Evolutionary conservation across 2,329 filamentous ascomycete species (phyloP).

Genomic region (Ophiostoma fasciatum): DNA sequence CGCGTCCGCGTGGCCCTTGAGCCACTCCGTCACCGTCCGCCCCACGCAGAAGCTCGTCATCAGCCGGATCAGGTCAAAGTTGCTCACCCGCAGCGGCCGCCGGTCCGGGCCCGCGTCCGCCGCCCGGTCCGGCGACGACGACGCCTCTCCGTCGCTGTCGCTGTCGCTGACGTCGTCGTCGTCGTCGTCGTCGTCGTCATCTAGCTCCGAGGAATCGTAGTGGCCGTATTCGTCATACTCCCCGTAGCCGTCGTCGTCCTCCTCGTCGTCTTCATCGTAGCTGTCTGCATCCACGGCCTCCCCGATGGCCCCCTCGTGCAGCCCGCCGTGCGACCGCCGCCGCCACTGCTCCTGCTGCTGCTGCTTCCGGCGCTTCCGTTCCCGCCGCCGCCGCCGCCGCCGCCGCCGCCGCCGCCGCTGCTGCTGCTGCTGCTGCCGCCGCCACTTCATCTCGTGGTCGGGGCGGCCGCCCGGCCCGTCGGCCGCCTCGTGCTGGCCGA

Average conservation of each 20-base stretch:
- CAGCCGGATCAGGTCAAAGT: conserved; percentile 60
- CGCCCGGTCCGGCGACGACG: too few relatives aligned
- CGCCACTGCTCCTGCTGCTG: too few relatives aligned
- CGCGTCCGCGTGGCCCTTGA: conserved; percentile 54
- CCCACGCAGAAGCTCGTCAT: conserved; percentile 78
- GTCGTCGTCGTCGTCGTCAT: background rate
- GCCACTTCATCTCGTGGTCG: too few relatives aligned
- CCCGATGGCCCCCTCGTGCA: too few relatives aligned
- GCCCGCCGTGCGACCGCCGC: background rate
- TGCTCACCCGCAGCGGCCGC: conserved; percentile 26
- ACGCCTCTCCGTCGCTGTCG: background rate
- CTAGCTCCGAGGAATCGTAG: background rate
- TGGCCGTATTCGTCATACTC: too few relatives aligned
- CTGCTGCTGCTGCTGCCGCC: too few relatives aligned
- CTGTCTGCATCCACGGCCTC: too few relatives aligned
- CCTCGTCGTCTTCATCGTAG: background rate
- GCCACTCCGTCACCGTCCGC: conserved; percentile 76
- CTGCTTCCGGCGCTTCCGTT: too few relatives aligned
- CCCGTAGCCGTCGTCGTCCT: background rate
- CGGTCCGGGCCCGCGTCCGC: background rate
- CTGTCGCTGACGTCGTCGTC: background rate
- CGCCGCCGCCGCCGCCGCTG: too few relatives aligned
- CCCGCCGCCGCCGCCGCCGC: too few relatives aligned
- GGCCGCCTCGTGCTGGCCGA: conserved; percentile 1
- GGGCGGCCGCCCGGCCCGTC: conserved; percentile 1